Evolutionary conservation across 2,329 filamentous ascomycete species (phyloP), one percentile per base, ranked within the genome.

Genomic region (Canariomyces notabilis): DNA sequence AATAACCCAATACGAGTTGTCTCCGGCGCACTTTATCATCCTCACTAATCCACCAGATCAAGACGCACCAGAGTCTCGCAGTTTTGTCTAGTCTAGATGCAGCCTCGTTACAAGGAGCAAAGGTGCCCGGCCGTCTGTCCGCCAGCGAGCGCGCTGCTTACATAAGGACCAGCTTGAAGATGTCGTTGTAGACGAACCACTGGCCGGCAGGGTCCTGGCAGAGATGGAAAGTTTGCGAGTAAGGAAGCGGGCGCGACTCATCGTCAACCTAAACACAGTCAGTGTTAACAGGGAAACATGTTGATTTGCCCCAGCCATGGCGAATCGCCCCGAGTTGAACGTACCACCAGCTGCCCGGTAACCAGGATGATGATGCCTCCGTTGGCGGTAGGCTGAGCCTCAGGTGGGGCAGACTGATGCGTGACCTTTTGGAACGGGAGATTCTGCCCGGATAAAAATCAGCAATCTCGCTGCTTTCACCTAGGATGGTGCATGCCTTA

Each of bases 151-250:
- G 11, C 4, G 21, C 5, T 16, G 40, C 46, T 54, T 72, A 79
- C 64, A 69, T 75, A 69, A 87, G 91, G 58, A 95, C 79, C 52
- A 97, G 80, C 71, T 87, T 87, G 82, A 97, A 97, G 66, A 97
- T 72, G 68, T 97, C 91, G 76, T 97, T 96, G 74, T 83, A 84
- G 65, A 97, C 86, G 67, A 80, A 96, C 75, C 85, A 95, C 70
- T 76, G 82, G 59, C 82, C 84, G 41, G 61, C 57, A 21, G 69
- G 69, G 45, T 89, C 85, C 51, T 81, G 83, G 56, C 81, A 69
- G 53, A 97, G 83, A 69, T 94, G 86, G 79, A 97, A 97, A 46
- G 79, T 72, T 73, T 97, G 90, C 46, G 83, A 83, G 72, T 90
- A 98, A 77, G 80, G 89, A 85, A 96, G 93, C 36, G 89, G 87